These are phyloP conservation scores for Striga hermonthica DNA, from an alignment of 305 asterid genomes.

Conservation along the genomic window DNA sequence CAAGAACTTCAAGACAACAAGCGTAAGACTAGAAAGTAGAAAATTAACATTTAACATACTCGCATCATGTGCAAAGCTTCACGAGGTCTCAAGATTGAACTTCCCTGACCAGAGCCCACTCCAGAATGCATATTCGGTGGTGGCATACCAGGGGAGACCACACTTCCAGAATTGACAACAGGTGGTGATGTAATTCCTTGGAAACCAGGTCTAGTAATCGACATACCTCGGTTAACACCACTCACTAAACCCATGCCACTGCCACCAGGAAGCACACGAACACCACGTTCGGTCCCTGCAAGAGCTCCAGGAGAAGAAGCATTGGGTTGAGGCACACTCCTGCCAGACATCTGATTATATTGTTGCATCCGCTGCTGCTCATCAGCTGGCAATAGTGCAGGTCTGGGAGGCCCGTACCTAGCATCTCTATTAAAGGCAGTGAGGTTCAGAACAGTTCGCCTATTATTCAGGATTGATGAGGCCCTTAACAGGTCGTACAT, in stretches of 20 bases:
- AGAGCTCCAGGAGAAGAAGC: conserved; percentile 48
- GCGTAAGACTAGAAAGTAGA: conserved; percentile 23
- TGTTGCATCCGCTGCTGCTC: conserved; percentile 68
- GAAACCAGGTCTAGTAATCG: conserved; percentile 61
- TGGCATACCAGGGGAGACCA: conserved; percentile 51
- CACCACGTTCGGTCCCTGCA: conserved; percentile 53
- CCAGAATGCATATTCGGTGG: conserved; percentile 53
- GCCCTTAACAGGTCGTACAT: conserved; percentile 26
- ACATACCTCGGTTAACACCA: conserved; percentile 51
- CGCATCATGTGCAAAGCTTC: conserved; percentile 53
- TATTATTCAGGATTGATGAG: conserved; percentile 11
- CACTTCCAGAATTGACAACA: conserved; percentile 49
- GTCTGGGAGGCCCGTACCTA: conserved; percentile 54
- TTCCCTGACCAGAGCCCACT: conserved; percentile 52
- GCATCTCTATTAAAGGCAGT: conserved; percentile 44
- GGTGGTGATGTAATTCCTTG: conserved; percentile 54
- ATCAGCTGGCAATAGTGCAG: conserved; percentile 48
- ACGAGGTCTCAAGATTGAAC: conserved; percentile 51
- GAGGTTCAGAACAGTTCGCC: conserved; percentile 2
- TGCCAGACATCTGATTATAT: conserved; percentile 48
- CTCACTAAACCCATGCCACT: conserved; percentile 45
- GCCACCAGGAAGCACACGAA: conserved; percentile 53
- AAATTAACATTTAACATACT: conserved; percentile 38
- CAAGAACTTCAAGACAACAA: background rate
- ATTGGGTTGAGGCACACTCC: conserved; percentile 46